A percentile compares a stretch with the other conserved stretches of the same genome.
Evolutionary conservation across 2,329 filamentous ascomycete species (phyloP).

Genomic region (Penicillium occitanis): DNA sequence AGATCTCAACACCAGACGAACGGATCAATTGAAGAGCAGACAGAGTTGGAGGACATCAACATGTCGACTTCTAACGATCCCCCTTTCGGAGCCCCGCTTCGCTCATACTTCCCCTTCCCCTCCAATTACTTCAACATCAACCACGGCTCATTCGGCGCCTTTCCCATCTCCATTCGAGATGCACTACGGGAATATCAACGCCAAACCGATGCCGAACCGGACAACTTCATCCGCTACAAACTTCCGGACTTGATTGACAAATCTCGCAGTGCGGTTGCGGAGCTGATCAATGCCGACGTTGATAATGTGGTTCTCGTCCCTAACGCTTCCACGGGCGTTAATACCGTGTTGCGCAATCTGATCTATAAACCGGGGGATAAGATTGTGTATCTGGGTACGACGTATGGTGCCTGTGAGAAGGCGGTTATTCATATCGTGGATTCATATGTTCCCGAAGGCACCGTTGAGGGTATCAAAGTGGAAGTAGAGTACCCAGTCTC

Average conservation of each 20-base stretch:
- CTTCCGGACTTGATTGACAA: constrained; percentile 63
- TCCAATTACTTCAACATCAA: constrained; percentile 16
- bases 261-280: constrained; percentile 51
- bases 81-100: not conserved
- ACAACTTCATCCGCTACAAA: constrained; percentile 72
- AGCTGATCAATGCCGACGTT: constrained; percentile 60
- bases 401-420: constrained; percentile 76
- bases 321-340: constrained; percentile 71
- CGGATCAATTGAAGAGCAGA: not conserved
- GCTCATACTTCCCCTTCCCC: constrained; percentile 46
- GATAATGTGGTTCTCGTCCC: constrained; percentile 72
- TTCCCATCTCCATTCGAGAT: constrained; percentile 62
- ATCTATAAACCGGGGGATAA: constrained; percentile 68
- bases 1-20: not conserved
- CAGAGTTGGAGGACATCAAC: not conserved
- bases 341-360: constrained; percentile 75
- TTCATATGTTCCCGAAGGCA: constrained; percentile 50
- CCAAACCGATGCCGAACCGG: constrained; percentile 65
- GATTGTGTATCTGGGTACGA: constrained; percentile 71
- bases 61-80: not conserved
- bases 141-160: constrained; percentile 71
- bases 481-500: constrained; percentile 66
- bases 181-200: constrained; percentile 65
- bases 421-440: constrained; percentile 71
- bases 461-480: constrained; percentile 50